A percentile compares a stretch with the other conserved stretches of the same genome.
These are phyloP conservation scores for Pichia sp. DNA, from an alignment of 1,139 yeast genomes.

Conservation along the genomic window DNA sequence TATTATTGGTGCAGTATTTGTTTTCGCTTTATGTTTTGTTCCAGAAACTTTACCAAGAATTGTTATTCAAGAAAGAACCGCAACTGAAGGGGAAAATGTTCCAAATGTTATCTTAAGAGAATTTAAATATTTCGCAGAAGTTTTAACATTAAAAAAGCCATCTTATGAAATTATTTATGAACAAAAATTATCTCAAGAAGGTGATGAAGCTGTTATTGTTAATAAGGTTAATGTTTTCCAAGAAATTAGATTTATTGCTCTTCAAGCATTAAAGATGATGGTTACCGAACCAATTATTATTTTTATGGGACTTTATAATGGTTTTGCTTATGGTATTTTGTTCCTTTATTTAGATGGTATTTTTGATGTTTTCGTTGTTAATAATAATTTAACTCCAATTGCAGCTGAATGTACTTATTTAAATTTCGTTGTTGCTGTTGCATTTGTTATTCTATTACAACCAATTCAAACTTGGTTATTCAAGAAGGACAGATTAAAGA, in stretches of 20 bases:
- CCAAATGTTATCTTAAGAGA: slow-evolving; percentile 24
- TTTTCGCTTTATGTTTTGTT: slow-evolving; percentile 20
- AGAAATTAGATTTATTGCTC: slow-evolving; percentile 25
- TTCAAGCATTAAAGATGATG: slow-evolving; percentile 30
- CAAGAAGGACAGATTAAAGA: slow-evolving; percentile 30
- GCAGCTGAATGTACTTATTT: slow-evolving; percentile 29
- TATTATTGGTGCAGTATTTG: slow-evolving; percentile 26
- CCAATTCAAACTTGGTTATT: slow-evolving; percentile 32
- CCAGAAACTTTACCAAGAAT: slow-evolving; percentile 32
- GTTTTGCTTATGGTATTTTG: slow-evolving; percentile 32
- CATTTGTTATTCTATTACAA: slow-evolving; percentile 23
- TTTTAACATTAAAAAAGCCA: slow-evolving; percentile 18
- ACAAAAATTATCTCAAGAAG: slow-evolving; percentile 16
- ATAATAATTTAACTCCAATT: slow-evolving; percentile 28
- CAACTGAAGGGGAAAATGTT: slow-evolving; percentile 21
- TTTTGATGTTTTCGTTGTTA: slow-evolving; percentile 28
- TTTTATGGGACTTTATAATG: slow-evolving; percentile 29
- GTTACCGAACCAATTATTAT: slow-evolving; percentile 31
- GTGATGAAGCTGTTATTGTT: slow-evolving; percentile 21
- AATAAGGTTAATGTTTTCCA: slow-evolving; percentile 22
- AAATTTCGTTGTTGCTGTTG: slow-evolving; percentile 30
- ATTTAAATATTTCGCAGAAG: slow-evolving; percentile 18
- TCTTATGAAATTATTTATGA: slow-evolving; percentile 18
- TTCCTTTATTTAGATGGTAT: slow-evolving; percentile 32
- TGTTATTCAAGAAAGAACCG: slow-evolving; percentile 28